These are phyloP conservation scores for Schizonepeta tenuifolia DNA, from an alignment of 257 asterid genomes.

Conservation along the genomic window DNA sequence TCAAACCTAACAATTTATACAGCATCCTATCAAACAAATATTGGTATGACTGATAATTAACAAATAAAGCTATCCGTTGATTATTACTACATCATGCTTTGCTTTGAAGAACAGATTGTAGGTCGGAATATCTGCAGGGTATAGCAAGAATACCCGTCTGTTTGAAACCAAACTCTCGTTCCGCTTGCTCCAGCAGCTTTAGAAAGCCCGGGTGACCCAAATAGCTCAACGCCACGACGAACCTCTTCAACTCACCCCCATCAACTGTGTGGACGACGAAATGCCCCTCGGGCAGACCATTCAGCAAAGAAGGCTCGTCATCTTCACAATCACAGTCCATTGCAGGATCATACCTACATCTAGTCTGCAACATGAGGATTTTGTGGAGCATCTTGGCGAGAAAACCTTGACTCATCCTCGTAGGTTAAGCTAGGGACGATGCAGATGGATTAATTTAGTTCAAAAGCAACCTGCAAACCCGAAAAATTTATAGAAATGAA, in stretches of 20 bases:
- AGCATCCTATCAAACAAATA: background rate
- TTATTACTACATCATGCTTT: background rate
- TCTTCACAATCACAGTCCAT: constrained; percentile 20
- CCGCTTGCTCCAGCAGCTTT: constrained; percentile 51
- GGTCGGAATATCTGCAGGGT: constrained; percentile 52
- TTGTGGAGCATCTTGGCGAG: constrained; percentile 31
- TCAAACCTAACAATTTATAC: background rate
- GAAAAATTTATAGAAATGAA: constrained; percentile 29
- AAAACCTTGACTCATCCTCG: constrained; percentile 34
- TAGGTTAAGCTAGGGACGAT: background rate
- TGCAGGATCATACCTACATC: background rate
- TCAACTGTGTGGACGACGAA: constrained; percentile 53
- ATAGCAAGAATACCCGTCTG: constrained; percentile 54
- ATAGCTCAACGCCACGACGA: constrained; percentile 41
- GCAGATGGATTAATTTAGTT: background rate
- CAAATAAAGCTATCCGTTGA: background rate
- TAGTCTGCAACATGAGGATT: background rate
- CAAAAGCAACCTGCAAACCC: background rate
- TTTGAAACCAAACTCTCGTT: constrained; percentile 54
- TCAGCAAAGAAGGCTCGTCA: constrained; percentile 20
- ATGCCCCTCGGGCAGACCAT: constrained; percentile 44
- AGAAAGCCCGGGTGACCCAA: constrained; percentile 46
- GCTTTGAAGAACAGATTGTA: constrained; percentile 43
- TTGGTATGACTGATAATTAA: background rate
- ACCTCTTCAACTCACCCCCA: constrained; percentile 48